phyloP scores from a whole-genome alignment of 75 land plant genomes.

The Pinus tabuliformis region DNA sequence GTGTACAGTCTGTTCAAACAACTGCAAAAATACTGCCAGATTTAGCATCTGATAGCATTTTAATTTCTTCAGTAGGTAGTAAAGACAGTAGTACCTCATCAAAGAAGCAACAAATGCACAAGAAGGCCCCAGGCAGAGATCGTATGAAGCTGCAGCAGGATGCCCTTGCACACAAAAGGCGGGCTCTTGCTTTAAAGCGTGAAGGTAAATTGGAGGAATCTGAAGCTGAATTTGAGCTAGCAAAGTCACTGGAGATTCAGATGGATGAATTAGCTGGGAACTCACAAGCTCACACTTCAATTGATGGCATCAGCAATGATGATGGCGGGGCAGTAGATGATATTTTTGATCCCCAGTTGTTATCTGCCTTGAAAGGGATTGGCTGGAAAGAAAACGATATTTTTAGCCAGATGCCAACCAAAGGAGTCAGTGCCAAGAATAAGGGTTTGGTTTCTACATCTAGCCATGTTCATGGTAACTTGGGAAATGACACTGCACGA shows the following conservation, averaged over 20 bases:
- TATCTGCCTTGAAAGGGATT: conserved; percentile 80
- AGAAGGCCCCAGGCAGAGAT: conserved; percentile 52
- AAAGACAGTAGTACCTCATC: not conserved
- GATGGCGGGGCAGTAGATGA: conserved; percentile 56
- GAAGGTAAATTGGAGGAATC: conserved; percentile 84
- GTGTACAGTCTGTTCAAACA: conserved; percentile 3
- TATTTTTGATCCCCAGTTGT: conserved; percentile 86
- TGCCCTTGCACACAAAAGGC: conserved; percentile 87
- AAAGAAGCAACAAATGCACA: conserved; percentile 13
- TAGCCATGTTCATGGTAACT: conserved; percentile 4
- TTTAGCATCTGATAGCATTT: conserved; percentile 12
- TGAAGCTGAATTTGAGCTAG: conserved; percentile 76
- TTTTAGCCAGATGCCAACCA: not conserved
- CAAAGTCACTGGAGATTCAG: conserved; percentile 78
- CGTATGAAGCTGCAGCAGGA: conserved; percentile 88
- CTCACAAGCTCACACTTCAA: conserved; percentile 12
- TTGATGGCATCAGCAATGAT: conserved; percentile 20
- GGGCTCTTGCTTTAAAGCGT: conserved; percentile 73
- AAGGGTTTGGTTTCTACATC: conserved; percentile 5
- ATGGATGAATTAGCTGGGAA: conserved; percentile 63
- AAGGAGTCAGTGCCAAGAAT: conserved; percentile 6
- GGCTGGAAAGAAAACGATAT: conserved; percentile 53
- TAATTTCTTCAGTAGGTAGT: conserved; percentile 1
- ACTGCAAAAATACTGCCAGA: not conserved
- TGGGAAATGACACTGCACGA: conserved; percentile 11